phyloP scores from a whole-genome alignment of 306 rosid genomes.

The Gillenia trifoliata region DNA sequence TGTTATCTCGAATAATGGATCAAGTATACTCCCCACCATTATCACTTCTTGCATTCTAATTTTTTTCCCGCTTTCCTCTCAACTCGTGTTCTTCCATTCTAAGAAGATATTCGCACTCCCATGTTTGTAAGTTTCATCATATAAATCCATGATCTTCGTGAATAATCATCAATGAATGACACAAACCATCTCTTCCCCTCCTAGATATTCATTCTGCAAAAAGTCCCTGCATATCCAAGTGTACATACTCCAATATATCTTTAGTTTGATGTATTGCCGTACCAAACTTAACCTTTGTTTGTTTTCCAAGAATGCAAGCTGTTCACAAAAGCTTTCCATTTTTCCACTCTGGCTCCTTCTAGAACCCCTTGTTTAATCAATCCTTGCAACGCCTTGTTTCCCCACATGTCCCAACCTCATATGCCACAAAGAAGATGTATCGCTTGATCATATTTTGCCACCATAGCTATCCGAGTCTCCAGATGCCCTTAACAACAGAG shows the following conservation, averaged over 20 bases:
- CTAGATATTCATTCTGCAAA: background rate
- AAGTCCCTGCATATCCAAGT: too few species aligned
- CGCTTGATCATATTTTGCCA: background rate
- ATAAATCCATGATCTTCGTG: background rate
- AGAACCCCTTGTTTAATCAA: background rate
- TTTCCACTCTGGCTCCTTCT: background rate
- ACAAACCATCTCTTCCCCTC: too few species aligned
- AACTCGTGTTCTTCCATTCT: background rate
- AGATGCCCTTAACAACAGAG: background rate
- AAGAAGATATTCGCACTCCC: background rate
- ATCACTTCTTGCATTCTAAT: too few species aligned
- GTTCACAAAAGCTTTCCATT: background rate
- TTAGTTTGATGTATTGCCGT: background rate
- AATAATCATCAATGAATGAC: background rate
- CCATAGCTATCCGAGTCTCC: background rate
- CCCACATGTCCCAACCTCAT: background rate
- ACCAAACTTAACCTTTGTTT: background rate
- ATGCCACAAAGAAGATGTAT: background rate
- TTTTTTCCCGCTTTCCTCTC: too few species aligned
- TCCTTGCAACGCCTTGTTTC: background rate
- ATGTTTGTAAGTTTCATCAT: background rate
- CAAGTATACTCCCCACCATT: too few species aligned
- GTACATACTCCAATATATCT: too few species aligned
- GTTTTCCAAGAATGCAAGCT: background rate
- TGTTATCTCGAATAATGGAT: background rate